Conservation (phyloP, 2,329 filamentous ascomycete species). For the Monilinia laxa region DNA sequence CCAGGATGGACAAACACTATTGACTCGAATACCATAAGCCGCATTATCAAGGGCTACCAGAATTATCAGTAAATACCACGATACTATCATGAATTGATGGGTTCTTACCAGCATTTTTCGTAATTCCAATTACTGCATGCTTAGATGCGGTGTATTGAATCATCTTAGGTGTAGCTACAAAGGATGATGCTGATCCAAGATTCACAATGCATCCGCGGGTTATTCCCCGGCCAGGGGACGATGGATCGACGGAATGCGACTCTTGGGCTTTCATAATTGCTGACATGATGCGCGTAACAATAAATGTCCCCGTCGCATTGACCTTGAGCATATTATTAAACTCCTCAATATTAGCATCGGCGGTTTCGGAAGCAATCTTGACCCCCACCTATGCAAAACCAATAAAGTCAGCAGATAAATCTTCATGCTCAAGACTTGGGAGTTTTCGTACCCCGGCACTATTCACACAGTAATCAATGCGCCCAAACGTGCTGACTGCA, state of each 20-base stretch:
- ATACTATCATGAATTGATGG: not conserved
- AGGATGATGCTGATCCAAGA: conserved; percentile 24
- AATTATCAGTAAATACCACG: not conserved
- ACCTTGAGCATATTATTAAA: conserved; percentile 20
- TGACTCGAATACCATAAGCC: conserved; percentile 25
- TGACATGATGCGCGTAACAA: conserved; percentile 8
- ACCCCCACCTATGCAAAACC: conserved; percentile 19
- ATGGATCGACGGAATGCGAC: not conserved
- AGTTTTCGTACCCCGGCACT: conserved; percentile 23
- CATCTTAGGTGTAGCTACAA: conserved; percentile 21
- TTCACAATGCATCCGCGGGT: conserved; percentile 24
- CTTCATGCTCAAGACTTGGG: not conserved
- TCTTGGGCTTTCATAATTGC: conserved; percentile 23
- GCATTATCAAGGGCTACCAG: conserved; percentile 26
- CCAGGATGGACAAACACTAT: conserved; percentile 26
- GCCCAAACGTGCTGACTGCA: conserved; percentile 14
- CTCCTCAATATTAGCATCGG: conserved; percentile 23
- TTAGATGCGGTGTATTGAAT: conserved; percentile 26
- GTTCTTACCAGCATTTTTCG: conserved; percentile 19
- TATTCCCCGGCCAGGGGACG: not conserved
- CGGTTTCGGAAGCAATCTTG: not conserved
- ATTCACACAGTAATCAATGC: conserved; percentile 27
- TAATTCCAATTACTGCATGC: conserved; percentile 25
- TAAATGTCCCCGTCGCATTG: conserved; percentile 23
- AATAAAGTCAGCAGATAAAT: not conserved